Base-by-base conservation (phyloP, 1,139 yeast genomes). In the Taphrina flavorubra region DNA sequence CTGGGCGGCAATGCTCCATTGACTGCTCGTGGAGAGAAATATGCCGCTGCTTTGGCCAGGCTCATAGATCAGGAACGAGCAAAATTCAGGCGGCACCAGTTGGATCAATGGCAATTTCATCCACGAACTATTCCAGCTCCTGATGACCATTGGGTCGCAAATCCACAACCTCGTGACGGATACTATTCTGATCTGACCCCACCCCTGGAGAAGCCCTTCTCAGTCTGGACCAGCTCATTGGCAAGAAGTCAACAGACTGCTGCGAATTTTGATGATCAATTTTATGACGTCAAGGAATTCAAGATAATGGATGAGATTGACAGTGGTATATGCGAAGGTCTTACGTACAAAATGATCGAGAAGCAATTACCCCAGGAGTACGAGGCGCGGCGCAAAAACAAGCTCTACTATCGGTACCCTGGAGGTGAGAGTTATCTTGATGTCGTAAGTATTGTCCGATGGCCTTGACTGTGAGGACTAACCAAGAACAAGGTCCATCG, bases 201-300 rank as follows among this genome's bases (percentile, higher is more conserved):
- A 11, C 88, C 79, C 77, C 87, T 73, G 75, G 86, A 76, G 73
- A 87, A 92, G 20, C 86, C 87, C 73, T 92, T 92, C 76, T 89
- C 94, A 73, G 96, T 92, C 6, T 92, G 97, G 96, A 88, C 97
- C 0, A 89, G 96, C 34, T 90, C 91, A 96, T 81, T 94, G 72
- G 78, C 82, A 57, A 82, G 98, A 71, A 84, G 95, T 1, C 82
- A 89, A 25, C 90, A 92, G 77, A 89, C 97, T 0, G 92, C 95
- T 0, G 83, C 85, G 68, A 83, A 82, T 72, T 91, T 94, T 77
- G 83, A 88, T 72, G 87, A 84, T 64, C 84, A 86, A 44, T 73
- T 74, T 56, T 92, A 85, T 77, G 92, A 90, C 58, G 80, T 90
- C 65, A 92, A 92, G 78, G 92, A 91, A 76, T 88, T 94, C 90